phyloP scores from a whole-genome alignment of 2,329 filamentous ascomycete genomes.

The Amylocarpus encephaloides region DNA sequence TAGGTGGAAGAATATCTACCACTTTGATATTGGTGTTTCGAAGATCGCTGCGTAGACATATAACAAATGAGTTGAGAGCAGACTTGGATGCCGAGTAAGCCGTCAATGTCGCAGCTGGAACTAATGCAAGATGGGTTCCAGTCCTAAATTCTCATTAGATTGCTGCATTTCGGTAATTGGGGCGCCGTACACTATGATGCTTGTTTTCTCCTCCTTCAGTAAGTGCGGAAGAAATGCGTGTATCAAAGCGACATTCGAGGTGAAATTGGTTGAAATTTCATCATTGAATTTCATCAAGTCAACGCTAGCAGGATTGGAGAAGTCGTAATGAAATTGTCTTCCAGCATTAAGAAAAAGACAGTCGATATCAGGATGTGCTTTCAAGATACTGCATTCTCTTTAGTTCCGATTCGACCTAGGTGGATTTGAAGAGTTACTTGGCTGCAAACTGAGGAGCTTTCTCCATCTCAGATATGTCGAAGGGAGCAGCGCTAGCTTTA shows the following conservation, averaged over 20 bases:
- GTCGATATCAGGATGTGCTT: slow-evolving; percentile 44
- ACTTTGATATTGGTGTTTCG: slow-evolving; percentile 33
- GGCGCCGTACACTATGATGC: slow-evolving; percentile 18
- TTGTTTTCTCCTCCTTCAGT: slow-evolving; percentile 6
- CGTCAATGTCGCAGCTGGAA: slow-evolving; percentile 21
- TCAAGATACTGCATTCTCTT: slow-evolving; percentile 23
- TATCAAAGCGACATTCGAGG: slow-evolving; percentile 35
- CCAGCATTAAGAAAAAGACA: slow-evolving; percentile 53
- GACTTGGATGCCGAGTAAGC: slow-evolving; percentile 18
- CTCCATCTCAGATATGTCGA: slow-evolving; percentile 42
- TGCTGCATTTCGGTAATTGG: neutral
- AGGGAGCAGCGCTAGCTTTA: slow-evolving; percentile 36
- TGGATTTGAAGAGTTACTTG: slow-evolving; percentile 6
- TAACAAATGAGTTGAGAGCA: slow-evolving; percentile 23
- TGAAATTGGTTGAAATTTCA: slow-evolving; percentile 39
- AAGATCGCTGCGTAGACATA: slow-evolving; percentile 39
- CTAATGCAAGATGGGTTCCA: slow-evolving; percentile 15
- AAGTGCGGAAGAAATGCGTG: slow-evolving; percentile 34
- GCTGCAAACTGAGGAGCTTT: slow-evolving; percentile 37
- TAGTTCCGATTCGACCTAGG: neutral
- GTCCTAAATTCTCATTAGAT: slow-evolving; percentile 12
- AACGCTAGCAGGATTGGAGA: slow-evolving; percentile 40
- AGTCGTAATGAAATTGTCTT: slow-evolving; percentile 43
- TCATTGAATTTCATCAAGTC: slow-evolving; percentile 33
- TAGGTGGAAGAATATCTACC: slow-evolving; percentile 37